Evolutionary conservation across 768 basidiomycete genomes (phyloP).

Genomic region (Termitomyces sp.): DNA sequence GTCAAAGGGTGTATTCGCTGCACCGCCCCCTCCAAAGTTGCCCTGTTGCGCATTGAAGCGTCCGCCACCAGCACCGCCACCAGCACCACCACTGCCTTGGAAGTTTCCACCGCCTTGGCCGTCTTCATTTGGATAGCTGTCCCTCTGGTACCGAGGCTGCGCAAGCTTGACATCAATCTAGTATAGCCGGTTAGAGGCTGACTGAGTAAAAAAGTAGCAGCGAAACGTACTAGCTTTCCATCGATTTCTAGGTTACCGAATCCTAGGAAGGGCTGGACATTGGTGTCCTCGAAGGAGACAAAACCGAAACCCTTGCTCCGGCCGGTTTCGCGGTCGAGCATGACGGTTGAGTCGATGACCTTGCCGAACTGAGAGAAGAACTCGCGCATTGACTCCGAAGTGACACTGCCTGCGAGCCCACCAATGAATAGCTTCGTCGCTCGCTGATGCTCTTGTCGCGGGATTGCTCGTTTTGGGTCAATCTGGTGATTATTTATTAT

Average conservation of each 20-base stretch:
- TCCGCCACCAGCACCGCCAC: neutral
- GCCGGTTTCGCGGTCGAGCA: constrained; percentile 95
- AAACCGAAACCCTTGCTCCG: constrained; percentile 98
- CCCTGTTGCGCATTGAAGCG: constrained; percentile 31
- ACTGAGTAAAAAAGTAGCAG: neutral
- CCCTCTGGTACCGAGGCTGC: constrained; percentile 81
- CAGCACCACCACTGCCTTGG: constrained; percentile 13
- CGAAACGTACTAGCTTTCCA: constrained; percentile 71
- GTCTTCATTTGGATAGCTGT: constrained; percentile 52
- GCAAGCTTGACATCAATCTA: constrained; percentile 98
- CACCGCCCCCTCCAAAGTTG: constrained; percentile 27
- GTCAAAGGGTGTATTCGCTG: constrained; percentile 69
- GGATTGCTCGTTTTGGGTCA: constrained; percentile 99
- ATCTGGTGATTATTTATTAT: constrained; percentile 51
- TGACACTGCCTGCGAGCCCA: constrained; percentile 86
- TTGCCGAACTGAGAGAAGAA: constrained; percentile 94
- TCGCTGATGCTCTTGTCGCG: constrained; percentile 89
- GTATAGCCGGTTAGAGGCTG: neutral
- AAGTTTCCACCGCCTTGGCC: constrained; percentile 23
- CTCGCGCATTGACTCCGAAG: constrained; percentile 87
- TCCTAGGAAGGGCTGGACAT: constrained; percentile 83
- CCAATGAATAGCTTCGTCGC: constrained; percentile 97
- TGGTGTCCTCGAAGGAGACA: constrained; percentile 91
- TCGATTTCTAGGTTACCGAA: constrained; percentile 90
- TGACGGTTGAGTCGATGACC: constrained; percentile 97